Base-by-base conservation (phyloP, 2,329 filamentous ascomycete genomes). In the Lasiodiplodia gonubiensis region DNA sequence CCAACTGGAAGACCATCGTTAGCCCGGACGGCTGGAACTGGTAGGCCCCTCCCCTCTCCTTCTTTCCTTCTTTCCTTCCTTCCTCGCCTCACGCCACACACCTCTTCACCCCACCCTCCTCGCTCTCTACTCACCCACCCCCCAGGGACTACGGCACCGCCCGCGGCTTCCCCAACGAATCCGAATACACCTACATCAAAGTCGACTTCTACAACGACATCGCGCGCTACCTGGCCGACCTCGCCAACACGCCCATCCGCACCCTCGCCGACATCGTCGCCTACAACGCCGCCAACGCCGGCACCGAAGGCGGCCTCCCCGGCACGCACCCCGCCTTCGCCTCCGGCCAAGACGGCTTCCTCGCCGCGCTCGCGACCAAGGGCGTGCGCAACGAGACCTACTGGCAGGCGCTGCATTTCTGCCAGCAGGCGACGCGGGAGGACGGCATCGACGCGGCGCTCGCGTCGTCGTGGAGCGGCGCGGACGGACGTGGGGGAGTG, bases 111-210 rank as follows among this genome's bases (percentile, higher is more conserved):
- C 30, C 30, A 10, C 8, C 2, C 30, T 33, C 7, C 30, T 33
- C 30, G 8, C 30, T 33, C 30, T 33, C n/a, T 10, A 33, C 6
- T 33, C 8, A 33, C 30, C 30, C 30, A 2, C 8, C 30, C 7
- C n/a, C 7, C 1, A 33, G 91, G 85, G 89, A 91, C 72, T 90
- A 87, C 70, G 89, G 90, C 16, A 83, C 79, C 6, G 84, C 81
- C 1, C 85, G 89, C 4, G 88, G 89, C 2, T 88, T 81, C 72
- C 80, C 88, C n/a, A 92, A 92, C 69, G 87, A 92, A 77, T 92
- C 88, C 16, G 90, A 92, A 75, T 92, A 89, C 77, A 91, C 88
- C 0, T 87, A 90, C 59, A 83, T 93, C 70, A 92, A 92, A 76
- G 87, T 89, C 0, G 88, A 91, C 74, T 90, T 90, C 72, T 90